Evolutionary conservation across 805 yeast genomes (phyloP).

Genomic region (Nakazawaea ishiwadae): DNA sequence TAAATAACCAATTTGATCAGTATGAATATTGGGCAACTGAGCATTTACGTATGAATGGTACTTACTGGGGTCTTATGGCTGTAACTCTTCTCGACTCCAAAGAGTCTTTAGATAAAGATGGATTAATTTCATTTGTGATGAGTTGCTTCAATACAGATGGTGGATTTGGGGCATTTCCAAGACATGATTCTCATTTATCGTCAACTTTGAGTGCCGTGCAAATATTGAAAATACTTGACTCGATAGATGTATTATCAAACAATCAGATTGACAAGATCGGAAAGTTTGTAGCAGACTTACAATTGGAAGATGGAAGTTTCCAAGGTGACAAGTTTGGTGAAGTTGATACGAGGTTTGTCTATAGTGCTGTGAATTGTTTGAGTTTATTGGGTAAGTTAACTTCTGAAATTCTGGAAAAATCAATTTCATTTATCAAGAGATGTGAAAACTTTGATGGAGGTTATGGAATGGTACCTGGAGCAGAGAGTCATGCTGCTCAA

Average conservation of each 20-base stretch:
- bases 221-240: conserved; percentile 61
- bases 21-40: conserved; percentile 86
- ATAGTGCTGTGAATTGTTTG: conserved; percentile 71
- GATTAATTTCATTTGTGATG: conserved; percentile 64
- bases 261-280: conserved; percentile 20
- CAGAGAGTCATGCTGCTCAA: conserved; percentile 93
- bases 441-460: conserved; percentile 96
- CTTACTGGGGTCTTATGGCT: conserved; percentile 93
- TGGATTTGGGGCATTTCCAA: conserved; percentile 87
- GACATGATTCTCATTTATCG: conserved; percentile 83
- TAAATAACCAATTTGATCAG: conserved; percentile 53
- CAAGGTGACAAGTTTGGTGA: conserved; percentile 92
- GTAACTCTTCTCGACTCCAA: conserved; percentile 53
- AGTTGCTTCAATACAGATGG: conserved; percentile 62
- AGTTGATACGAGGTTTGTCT: conserved; percentile 86
- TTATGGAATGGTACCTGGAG: conserved; percentile 89
- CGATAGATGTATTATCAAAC: conserved; percentile 38
- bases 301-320: conserved; percentile 65
- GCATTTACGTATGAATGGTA: conserved; percentile 84
- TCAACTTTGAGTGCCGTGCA: conserved; percentile 87
- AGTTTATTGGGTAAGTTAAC: conserved; percentile 64
- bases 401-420: conserved; percentile 47
- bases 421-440: conserved; percentile 55
- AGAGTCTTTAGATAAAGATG: conserved; percentile 53
- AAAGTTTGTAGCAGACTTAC: conserved; percentile 39